Evolutionary conservation across 345 rosid genomes (phyloP).

Genomic region (Citrus unshiu): DNA sequence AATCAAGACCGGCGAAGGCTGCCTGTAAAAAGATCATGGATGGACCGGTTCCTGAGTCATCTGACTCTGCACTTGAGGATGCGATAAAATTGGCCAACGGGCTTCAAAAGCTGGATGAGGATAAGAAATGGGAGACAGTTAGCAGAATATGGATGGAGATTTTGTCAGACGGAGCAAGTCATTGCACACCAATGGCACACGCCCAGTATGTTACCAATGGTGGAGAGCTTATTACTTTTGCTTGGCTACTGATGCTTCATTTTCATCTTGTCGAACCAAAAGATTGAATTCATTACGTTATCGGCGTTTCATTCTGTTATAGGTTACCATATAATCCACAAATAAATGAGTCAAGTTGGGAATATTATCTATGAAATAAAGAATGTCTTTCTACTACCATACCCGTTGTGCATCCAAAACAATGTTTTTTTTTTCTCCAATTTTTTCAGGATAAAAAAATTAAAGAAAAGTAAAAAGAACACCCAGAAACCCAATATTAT

Average conservation of each 20-base stretch:
- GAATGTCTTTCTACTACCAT: no score
- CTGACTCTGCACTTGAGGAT: constrained; percentile 48
- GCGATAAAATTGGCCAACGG: constrained; percentile 55
- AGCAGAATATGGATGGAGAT: constrained; percentile 63
- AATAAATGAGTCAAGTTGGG: no score
- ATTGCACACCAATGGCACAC: constrained; percentile 49
- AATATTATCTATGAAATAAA: no score
- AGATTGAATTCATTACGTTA: no score
- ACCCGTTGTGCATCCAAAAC: no score
- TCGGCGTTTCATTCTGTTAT: no score
- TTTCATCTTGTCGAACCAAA: constrained; percentile 39
- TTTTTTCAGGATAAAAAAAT: no score
- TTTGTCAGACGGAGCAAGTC: constrained; percentile 50
- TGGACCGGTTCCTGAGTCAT: not conserved
- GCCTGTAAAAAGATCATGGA: constrained; percentile 22
- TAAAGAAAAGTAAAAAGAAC: no score
- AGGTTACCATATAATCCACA: no score
- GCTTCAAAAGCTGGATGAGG: not conserved
- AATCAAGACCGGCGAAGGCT: not conserved
- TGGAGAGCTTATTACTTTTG: constrained; percentile 43
- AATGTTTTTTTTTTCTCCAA: no score
- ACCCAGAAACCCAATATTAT: no score
- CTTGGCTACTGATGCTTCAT: constrained; percentile 40
- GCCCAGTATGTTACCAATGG: constrained; percentile 61
- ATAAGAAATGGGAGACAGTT: constrained; percentile 47